These are phyloP conservation scores for Fusarium avenaceum DNA, from an alignment of 2,329 filamentous ascomycete genomes.

Conservation along the genomic window DNA sequence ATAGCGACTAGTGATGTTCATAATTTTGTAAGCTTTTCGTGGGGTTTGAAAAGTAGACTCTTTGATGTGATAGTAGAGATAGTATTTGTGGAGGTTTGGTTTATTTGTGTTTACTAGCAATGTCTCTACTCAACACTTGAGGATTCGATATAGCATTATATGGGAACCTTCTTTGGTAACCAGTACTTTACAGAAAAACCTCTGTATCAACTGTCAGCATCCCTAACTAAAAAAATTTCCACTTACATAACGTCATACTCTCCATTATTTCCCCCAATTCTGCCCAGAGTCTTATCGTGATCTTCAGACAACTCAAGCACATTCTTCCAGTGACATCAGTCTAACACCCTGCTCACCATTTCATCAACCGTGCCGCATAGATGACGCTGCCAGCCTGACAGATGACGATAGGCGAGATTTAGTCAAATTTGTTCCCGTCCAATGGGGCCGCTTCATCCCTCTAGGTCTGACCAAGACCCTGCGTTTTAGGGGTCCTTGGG, in stretches of 20 bases:
- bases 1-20: neutral
- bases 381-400: conserved; percentile 7
- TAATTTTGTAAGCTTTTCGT: neutral
- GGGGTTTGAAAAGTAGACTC: no score
- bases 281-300: neutral
- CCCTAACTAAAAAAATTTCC: neutral
- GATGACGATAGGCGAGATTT: conserved; percentile 5
- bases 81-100: accelerated
- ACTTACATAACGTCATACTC: neutral
- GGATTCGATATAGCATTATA: neutral
- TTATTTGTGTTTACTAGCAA: neutral
- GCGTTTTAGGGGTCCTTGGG: neutral
- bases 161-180: neutral
- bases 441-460: neutral
- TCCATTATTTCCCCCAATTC: neutral
- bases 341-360: neutral
- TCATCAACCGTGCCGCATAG: conserved; percentile 6
- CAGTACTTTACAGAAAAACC: neutral
- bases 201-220: neutral
- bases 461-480: neutral
- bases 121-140: accelerated
- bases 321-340: conserved; percentile 22
- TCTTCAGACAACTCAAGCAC: accelerated
- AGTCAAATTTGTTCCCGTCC: conserved; percentile 28
- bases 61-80: no score